A percentile compares a stretch with the other conserved stretches of the same genome.
phyloP scores from a whole-genome alignment of 768 basidiomycete genomes.

The Russula abietina region DNA sequence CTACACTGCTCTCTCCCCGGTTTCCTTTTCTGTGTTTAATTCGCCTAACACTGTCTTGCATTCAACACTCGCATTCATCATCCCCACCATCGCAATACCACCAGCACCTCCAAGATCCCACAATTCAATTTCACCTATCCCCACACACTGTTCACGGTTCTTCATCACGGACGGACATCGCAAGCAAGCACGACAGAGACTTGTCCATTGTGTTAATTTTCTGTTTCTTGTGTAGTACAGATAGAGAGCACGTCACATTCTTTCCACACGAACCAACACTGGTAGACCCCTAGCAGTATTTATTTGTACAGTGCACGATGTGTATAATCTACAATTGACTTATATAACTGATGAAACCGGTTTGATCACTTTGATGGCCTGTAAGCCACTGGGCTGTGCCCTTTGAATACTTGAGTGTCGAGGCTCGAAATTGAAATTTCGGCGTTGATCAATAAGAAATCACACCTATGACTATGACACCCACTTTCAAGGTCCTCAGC shows the following conservation, averaged over 20 bases:
- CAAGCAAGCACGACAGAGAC: conserved; percentile 13
- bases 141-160: conserved; percentile 8
- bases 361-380: no score
- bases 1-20: neutral
- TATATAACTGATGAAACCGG: conserved; percentile 13
- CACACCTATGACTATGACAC: neutral
- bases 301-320: conserved; percentile 20
- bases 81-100: conserved; percentile 1
- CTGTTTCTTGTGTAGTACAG: conserved; percentile 16
- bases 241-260: conserved; percentile 12
- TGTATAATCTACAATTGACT: conserved; percentile 25
- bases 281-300: conserved; percentile 20
- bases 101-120: neutral
- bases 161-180: neutral
- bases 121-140: neutral
- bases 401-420: no score
- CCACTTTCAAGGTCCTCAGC: conserved; percentile 1
- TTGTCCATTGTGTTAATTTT: conserved; percentile 4
- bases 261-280: conserved; percentile 9
- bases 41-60: neutral
- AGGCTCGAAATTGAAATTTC: no score
- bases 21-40: neutral
- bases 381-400: no score
- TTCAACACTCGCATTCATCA: conserved; percentile 11
- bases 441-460: neutral